Evolutionary conservation across 1,284 basidiomycete genomes (phyloP).

Genomic region (Apiotrichum veenhuisii): DNA sequence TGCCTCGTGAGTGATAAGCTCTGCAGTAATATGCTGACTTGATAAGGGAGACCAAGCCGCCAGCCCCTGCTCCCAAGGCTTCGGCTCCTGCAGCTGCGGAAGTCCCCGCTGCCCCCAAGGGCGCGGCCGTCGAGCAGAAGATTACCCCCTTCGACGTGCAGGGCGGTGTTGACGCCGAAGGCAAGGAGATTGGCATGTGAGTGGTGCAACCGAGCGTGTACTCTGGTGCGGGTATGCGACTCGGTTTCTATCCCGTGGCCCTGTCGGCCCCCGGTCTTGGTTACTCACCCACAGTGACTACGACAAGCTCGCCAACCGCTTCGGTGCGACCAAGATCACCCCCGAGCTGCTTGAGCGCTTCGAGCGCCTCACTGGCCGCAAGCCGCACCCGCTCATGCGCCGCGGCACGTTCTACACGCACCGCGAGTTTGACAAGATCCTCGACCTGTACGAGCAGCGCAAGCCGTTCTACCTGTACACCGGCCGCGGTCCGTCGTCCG

Average conservation of each 20-base stretch:
- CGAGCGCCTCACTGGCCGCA: conserved; percentile 82
- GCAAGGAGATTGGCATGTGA: conserved; percentile 76
- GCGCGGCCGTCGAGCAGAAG: conserved; percentile 61
- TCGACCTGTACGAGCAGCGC: conserved; percentile 92
- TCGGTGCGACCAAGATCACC: conserved; percentile 84
- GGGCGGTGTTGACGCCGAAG: conserved; percentile 82
- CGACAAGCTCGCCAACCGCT: conserved; percentile 89
- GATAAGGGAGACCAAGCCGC: conserved; percentile 6
- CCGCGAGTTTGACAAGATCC: conserved; percentile 87
- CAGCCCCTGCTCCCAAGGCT: conserved; percentile 19
- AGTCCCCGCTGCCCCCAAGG: neutral
- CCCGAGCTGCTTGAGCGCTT: conserved; percentile 78
- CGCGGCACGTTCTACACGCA: conserved; percentile 98
- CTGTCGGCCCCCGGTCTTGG: no score
- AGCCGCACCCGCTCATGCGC: conserved; percentile 85
- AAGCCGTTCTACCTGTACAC: conserved; percentile 99
- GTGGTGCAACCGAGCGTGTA: conserved; percentile 13
- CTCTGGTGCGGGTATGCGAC: no score
- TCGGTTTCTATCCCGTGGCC: no score
- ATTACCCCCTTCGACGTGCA: conserved; percentile 99
- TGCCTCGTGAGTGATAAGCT: neutral
- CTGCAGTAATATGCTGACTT: neutral
- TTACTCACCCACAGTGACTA: conserved; percentile 63
- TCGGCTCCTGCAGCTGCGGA: conserved; percentile 6
- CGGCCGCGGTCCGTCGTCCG: conserved; percentile 91